Conservation (phyloP, 139 green algal species). For the Closterium sp. region DNA sequence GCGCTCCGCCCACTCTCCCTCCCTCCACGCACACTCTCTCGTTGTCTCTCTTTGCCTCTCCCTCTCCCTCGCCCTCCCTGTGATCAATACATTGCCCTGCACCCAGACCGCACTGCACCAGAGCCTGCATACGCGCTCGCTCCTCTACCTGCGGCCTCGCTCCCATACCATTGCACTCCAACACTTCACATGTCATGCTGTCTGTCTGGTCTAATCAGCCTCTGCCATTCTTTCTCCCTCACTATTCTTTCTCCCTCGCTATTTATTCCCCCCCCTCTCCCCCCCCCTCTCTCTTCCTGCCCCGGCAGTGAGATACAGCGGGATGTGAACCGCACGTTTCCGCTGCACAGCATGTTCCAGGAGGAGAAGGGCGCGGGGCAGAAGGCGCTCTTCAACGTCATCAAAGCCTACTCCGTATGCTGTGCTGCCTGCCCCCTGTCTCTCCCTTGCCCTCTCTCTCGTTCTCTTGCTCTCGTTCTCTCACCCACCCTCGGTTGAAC, state of each 20-base stretch:
- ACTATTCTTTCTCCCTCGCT: background rate
- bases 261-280: background rate
- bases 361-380: constrained; percentile 52
- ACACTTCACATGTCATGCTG: too few relatives aligned
- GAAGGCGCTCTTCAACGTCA: constrained; percentile 77
- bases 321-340: constrained; percentile 94
- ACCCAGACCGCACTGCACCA: background rate
- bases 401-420: constrained; percentile 84
- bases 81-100: background rate
- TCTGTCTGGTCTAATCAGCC: background rate
- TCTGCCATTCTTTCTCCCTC: background rate
- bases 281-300: background rate
- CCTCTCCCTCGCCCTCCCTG: background rate
- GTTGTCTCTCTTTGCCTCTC: background rate
- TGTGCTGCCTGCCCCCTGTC: background rate
- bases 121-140: background rate
- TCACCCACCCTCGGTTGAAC: background rate
- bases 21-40: background rate
- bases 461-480: background rate
- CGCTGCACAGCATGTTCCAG: constrained; percentile 83
- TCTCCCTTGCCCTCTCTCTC: background rate
- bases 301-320: constrained; percentile 68
- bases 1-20: background rate
- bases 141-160: background rate
- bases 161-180: background rate